Percentiles rank a stretch among this genome's conserved stretches.
Evolutionary conservation across 148 eudicot species (phyloP).

Genomic region (Pharnaceum exiguum): DNA sequence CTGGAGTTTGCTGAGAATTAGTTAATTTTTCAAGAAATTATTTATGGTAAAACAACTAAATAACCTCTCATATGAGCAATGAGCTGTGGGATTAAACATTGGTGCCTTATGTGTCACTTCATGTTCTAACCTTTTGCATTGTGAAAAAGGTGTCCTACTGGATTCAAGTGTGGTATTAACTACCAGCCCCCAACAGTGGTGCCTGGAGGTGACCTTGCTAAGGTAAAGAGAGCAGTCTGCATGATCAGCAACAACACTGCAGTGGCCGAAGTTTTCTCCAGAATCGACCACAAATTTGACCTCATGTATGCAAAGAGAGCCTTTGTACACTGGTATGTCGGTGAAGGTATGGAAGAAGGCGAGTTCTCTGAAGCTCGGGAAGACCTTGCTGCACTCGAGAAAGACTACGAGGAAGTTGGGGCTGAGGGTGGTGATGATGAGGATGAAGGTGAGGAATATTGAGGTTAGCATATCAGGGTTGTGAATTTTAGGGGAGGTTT

Average conservation of each 20-base stretch:
- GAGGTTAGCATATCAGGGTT: constrained; percentile 8
- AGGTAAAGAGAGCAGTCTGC: constrained; percentile 35
- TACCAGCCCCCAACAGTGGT: constrained; percentile 35
- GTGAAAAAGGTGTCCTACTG: constrained; percentile 32
- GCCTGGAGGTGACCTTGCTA: constrained; percentile 36
- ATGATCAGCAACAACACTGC: constrained; percentile 38
- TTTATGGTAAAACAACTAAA: too few species aligned
- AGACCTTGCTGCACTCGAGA: constrained; percentile 37
- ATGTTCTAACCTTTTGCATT: background rate
- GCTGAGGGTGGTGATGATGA: constrained; percentile 29
- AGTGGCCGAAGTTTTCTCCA: constrained; percentile 32
- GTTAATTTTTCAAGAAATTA: too few species aligned
- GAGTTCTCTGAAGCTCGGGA: constrained; percentile 37
- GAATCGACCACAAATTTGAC: constrained; percentile 34
- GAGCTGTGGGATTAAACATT: too few species aligned
- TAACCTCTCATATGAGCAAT: too few species aligned
- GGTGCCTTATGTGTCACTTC: background rate
- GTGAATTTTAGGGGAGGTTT: background rate
- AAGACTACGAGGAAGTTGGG: constrained; percentile 37
- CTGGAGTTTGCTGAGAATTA: too few species aligned
- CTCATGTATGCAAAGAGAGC: constrained; percentile 38
- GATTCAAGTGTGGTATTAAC: constrained; percentile 37
- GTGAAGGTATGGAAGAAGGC: constrained; percentile 41
- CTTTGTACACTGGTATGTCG: constrained; percentile 37
- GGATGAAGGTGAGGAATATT: constrained; percentile 25